Conservation (phyloP, 805 yeast species). For the Sungouiozyma intestinalis region DNA sequence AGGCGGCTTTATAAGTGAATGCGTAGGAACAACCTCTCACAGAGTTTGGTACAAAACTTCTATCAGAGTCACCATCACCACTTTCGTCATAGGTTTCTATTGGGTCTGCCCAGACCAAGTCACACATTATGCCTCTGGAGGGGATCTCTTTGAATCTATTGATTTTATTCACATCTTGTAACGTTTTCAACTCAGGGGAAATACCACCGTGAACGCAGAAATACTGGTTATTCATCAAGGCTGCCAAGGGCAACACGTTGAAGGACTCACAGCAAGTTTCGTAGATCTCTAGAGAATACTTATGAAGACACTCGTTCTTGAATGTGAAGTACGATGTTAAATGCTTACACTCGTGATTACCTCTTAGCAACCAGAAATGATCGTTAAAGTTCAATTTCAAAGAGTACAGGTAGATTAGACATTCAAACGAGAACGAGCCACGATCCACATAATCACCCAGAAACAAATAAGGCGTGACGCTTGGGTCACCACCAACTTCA, state of each 20-base stretch:
- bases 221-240: slow-evolving; percentile 86
- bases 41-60: slow-evolving; percentile 47
- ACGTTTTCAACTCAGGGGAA: slow-evolving; percentile 67
- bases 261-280: slow-evolving; percentile 69
- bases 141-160: slow-evolving; percentile 90
- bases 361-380: slow-evolving; percentile 73
- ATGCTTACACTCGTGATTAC: slow-evolving; percentile 92
- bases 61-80: slow-evolving; percentile 28
- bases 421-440: slow-evolving; percentile 83
- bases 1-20: slow-evolving; percentile 72
- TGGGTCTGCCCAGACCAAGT: slow-evolving; percentile 93
- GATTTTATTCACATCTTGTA: slow-evolving; percentile 57
- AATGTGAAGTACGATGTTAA: slow-evolving; percentile 90
- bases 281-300: slow-evolving; percentile 57
- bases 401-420: slow-evolving; percentile 63
- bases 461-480: slow-evolving; percentile 64
- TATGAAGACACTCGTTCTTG: slow-evolving; percentile 80
- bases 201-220: slow-evolving; percentile 96
- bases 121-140: slow-evolving; percentile 88
- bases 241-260: slow-evolving; percentile 83
- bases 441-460: slow-evolving; percentile 94
- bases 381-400: slow-evolving; percentile 67
- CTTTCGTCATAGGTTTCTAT: slow-evolving; percentile 69
- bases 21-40: slow-evolving; percentile 91
- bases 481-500: slow-evolving; percentile 89